A percentile compares a stretch with the other conserved stretches of the same genome.
Evolutionary conservation across 2,329 filamentous ascomycete genomes (phyloP).

Genomic region (Hypoxylon sp.): DNA sequence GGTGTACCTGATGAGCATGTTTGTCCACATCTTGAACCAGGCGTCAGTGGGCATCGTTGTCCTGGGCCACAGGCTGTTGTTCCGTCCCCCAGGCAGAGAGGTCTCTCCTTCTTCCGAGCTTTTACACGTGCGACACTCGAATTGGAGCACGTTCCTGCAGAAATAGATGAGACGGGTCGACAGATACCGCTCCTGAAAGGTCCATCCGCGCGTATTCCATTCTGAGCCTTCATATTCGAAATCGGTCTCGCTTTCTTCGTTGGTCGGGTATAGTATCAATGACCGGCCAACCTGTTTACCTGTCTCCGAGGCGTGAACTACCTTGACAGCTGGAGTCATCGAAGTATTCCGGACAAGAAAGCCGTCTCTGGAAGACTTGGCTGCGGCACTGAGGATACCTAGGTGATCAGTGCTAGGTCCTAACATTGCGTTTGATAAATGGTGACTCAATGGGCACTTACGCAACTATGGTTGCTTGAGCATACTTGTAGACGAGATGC

Average conservation of each 20-base stretch:
- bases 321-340: constrained; percentile 1
- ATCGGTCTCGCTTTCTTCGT: background rate
- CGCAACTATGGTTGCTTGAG: constrained; percentile 4
- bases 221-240: background rate
- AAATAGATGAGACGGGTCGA: constrained; percentile 2
- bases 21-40: background rate
- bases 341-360: background rate
- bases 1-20: background rate
- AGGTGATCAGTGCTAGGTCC: background rate
- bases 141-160: background rate
- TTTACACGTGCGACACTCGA: background rate
- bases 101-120: background rate
- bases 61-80: background rate
- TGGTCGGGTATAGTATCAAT: background rate
- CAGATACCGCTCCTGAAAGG: constrained; percentile 5
- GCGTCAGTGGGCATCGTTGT: background rate
- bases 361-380: background rate
- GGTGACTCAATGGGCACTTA: background rate
- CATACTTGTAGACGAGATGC: background rate
- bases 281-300: background rate
- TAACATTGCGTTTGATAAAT: background rate
- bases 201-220: constrained; percentile 4
- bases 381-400: background rate
- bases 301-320: background rate
- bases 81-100: background rate